Base-by-base conservation (phyloP, 2,329 filamentous ascomycete species). In the Lachnellula arida region DNA sequence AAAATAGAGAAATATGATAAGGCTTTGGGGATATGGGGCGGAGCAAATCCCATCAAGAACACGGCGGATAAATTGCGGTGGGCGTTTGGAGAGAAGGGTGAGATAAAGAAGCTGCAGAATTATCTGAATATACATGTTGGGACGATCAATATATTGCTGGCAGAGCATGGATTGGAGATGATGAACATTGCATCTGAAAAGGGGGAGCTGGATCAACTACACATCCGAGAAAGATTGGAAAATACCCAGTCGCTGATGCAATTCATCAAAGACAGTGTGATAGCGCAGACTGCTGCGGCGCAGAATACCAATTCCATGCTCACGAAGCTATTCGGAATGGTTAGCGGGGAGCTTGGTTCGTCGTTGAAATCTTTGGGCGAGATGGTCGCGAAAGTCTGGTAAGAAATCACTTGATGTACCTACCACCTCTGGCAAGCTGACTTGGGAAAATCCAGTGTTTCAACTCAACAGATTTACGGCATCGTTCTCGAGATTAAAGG, bases 1-100 rank as follows among this genome's bases (percentile, higher is more conserved):
- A 57, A 57, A 14, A 54, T 57, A 6, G 40, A 51, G 48, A 57
- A 57, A 43, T 57, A 54, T 46, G 47, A 57, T 12, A 54, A 51
- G n/a, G 14, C 51, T 17, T 23, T 57, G 4, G 55, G 55, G 32
- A n/a, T 51, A 40, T 40, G 48, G 48, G 34, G 48, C 48, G 34
- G 34, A 28, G 48, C 32, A 28, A 32, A 32, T 23, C 12, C 5
- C 6, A 22, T 50, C 48, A 50, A 28, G 48, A 40, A 32, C 1
- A 32, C 35, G n/a, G 48, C 32, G 25, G 44, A 53, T 14, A 53
- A 53, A 28, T 47, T 53, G 28, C 15, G n/a, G 23, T 53, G 42
- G 43, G 43, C 43, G 23, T 53, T 19, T 32, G 17, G 9, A 15
- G 19, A 53, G 17, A 48, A 48, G 22, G 51, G 39, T 19, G 43